phyloP scores from a whole-genome alignment of 2,329 filamentous ascomycete genomes.

The Scytalidium sp. region DNA sequence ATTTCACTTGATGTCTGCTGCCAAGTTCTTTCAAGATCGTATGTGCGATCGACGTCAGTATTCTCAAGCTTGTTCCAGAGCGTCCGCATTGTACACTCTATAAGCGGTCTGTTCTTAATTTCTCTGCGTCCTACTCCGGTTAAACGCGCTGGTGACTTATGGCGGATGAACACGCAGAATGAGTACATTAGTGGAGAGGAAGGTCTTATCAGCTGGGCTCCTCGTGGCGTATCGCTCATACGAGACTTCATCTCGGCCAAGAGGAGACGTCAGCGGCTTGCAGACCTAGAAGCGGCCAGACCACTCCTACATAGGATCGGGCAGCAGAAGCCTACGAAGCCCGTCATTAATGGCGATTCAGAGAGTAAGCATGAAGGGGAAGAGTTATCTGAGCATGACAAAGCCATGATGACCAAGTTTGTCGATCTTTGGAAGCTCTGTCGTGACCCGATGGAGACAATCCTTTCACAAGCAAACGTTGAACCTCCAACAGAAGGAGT shows the following conservation, averaged over 20 bases:
- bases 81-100: constrained; percentile 81
- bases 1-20: constrained; percentile 79
- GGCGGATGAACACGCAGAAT: constrained; percentile 92
- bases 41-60: constrained; percentile 82
- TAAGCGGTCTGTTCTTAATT: constrained; percentile 81
- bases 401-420: constrained; percentile 37
- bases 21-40: constrained; percentile 80
- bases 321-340: constrained; percentile 15
- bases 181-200: constrained; percentile 98
- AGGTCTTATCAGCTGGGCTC: constrained; percentile 77
- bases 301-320: constrained; percentile 61
- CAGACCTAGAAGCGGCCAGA: constrained; percentile 76
- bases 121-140: constrained; percentile 84
- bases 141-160: constrained; percentile 87
- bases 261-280: constrained; percentile 69
- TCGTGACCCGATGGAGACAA: constrained; percentile 34
- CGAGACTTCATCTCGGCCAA: constrained; percentile 77
- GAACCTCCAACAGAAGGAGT: constrained; percentile 66
- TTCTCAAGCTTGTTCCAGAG: constrained; percentile 85
- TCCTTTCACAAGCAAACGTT: constrained; percentile 60
- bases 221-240: constrained; percentile 86
- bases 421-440: constrained; percentile 28
- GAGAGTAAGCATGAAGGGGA: constrained; percentile 25
- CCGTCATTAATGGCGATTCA: constrained; percentile 1
- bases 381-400: constrained; percentile 27